Evolutionary conservation across 768 basidiomycete species (phyloP).

Genomic region (Tephrocybe rancida): DNA sequence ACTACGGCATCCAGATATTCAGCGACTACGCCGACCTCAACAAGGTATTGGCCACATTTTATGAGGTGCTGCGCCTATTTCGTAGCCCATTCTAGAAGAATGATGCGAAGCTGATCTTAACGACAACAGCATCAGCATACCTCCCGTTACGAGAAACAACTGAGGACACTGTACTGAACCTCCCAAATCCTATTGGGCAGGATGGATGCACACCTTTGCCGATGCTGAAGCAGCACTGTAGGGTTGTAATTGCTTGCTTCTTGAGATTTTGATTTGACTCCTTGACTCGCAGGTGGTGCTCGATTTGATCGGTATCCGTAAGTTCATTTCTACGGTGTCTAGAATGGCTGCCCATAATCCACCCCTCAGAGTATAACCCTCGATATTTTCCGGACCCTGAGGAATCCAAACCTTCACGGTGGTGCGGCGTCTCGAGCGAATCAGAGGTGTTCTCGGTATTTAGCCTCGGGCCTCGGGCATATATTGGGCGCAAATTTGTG

Average conservation of each 20-base stretch:
- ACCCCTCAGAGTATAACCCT: conserved; percentile 45
- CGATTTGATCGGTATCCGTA: conserved; percentile 52
- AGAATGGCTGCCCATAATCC: background rate
- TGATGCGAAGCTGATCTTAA: background rate
- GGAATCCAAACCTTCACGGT: conserved; percentile 49
- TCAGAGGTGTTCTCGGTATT: conserved; percentile 47
- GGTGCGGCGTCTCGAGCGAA: conserved; percentile 43
- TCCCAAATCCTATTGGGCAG: conserved; percentile 40
- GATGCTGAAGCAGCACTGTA: conserved; percentile 33
- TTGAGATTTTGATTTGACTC: background rate
- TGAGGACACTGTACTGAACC: conserved; percentile 41
- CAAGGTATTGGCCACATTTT: conserved; percentile 44
- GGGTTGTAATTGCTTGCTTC: background rate
- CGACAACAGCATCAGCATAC: conserved; percentile 36
- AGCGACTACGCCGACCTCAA: conserved; percentile 42
- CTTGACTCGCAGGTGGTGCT: conserved; percentile 32
- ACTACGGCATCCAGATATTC: conserved; percentile 28
- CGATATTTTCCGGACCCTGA: conserved; percentile 51
- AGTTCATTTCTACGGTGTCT: conserved; percentile 15
- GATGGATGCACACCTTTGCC: conserved; percentile 37
- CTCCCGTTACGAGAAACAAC: conserved; percentile 41
- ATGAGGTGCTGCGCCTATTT: conserved; percentile 45
- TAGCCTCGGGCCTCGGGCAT: conserved; percentile 50
- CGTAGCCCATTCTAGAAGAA: conserved; percentile 31
- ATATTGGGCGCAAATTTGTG: conserved; percentile 59